Percentiles rank a stretch among this genome's conserved stretches.
These are phyloP conservation scores for Cenococcum geophilum DNA, from an alignment of 495 filamentous ascomycete species.

Conservation along the genomic window DNA sequence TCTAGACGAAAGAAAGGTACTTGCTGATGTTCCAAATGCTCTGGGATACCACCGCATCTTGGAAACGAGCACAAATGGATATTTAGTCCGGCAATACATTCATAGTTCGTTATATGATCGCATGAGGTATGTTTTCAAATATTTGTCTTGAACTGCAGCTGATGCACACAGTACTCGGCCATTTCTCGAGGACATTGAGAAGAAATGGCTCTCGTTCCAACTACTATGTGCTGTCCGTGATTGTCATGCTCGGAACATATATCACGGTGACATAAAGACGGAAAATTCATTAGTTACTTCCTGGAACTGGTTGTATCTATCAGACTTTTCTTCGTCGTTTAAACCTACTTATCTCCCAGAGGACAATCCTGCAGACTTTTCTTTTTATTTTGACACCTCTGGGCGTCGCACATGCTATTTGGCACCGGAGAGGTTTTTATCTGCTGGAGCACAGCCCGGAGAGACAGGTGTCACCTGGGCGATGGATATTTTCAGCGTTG, in stretches of 20 bases:
- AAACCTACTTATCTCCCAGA: conserved; percentile 93
- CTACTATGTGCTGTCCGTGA: conserved; percentile 88
- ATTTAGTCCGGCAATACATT: conserved; percentile 91
- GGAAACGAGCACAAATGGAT: conserved; percentile 85
- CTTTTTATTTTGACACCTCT: conserved; percentile 94
- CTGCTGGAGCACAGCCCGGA: conserved; percentile 52
- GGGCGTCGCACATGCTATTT: conserved; percentile 92
- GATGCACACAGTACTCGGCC: conserved; percentile 67
- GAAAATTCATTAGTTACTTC: conserved; percentile 95
- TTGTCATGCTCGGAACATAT: conserved; percentile 83
- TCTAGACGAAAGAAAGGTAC: conserved; percentile 68
- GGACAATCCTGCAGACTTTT: conserved; percentile 95
- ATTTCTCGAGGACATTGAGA: conserved; percentile 94
- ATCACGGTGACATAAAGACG: conserved; percentile 97
- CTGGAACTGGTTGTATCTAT: conserved; percentile 98
- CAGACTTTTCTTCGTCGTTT: conserved; percentile 92
- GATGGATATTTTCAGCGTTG: conserved; percentile 98
- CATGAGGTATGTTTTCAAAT: conserved; percentile 52
- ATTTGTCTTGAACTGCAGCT: background rate
- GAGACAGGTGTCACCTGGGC: conserved; percentile 75
- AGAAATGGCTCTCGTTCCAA: conserved; percentile 98
- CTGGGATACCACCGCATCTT: conserved; percentile 82
- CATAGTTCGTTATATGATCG: conserved; percentile 97
- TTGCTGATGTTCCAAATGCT: conserved; percentile 84
- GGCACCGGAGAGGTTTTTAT: conserved; percentile 86